Percentiles rank a stretch among this genome's conserved stretches.
phyloP scores from a whole-genome alignment of 2,329 filamentous ascomycete genomes.

The Cladosporium sp. region DNA sequence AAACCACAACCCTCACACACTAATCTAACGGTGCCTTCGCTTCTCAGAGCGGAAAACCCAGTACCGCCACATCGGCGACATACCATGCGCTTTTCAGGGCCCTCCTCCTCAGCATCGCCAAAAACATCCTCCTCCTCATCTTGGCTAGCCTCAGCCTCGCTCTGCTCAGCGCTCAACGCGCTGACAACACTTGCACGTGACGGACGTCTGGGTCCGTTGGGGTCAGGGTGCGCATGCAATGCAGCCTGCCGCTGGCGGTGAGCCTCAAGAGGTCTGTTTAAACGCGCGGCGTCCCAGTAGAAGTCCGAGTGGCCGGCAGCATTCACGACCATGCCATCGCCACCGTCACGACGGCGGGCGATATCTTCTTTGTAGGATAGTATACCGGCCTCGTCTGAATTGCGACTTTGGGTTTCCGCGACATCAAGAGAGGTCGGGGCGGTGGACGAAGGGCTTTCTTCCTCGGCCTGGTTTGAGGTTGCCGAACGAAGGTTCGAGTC shows the following conservation, averaged over 20 bases:
- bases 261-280: constrained; percentile 3
- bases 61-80: constrained; percentile 56
- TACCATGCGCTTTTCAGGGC: constrained; percentile 17
- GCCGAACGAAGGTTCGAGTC: not conserved
- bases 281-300: constrained; percentile 43
- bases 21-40: constrained; percentile 50
- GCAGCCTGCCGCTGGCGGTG: not conserved
- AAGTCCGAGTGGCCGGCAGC: constrained; percentile 32
- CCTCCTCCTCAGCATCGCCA: constrained; percentile 39
- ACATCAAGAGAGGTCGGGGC: constrained; percentile 14
- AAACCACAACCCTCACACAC: constrained; percentile 55
- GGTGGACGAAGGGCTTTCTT: constrained; percentile 17
- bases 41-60: constrained; percentile 59
- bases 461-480: constrained; percentile 16
- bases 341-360: constrained; percentile 4
- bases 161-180: constrained; percentile 54
- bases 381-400: not conserved
- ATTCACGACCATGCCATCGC: constrained; percentile 6
- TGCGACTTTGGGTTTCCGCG: not conserved
- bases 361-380: not conserved
- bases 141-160: constrained; percentile 20
- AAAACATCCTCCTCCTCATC: constrained; percentile 43
- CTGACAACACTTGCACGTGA: constrained; percentile 47
- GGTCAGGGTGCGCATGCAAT: not conserved
- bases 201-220: not conserved